These are phyloP conservation scores for Mortierella alpina DNA, from an alignment of 192 early-diverging fungal species.

Conservation along the genomic window DNA sequence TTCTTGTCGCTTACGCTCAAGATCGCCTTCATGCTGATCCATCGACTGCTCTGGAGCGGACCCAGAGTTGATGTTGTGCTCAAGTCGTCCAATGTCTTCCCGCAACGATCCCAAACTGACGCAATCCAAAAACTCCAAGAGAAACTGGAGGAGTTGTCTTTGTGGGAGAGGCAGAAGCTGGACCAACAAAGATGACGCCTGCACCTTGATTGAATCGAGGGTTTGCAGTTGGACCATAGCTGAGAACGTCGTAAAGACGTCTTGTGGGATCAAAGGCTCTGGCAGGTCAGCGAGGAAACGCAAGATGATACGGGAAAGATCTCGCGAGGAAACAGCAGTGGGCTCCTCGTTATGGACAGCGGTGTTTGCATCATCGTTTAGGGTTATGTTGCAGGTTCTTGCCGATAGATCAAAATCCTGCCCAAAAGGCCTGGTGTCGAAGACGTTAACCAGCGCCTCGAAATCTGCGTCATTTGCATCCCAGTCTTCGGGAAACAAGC, in stretches of 20 bases:
- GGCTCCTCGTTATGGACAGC: background rate
- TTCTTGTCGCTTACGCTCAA: background rate
- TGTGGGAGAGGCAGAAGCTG: slow-evolving; percentile 10
- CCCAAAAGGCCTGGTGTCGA: slow-evolving; percentile 24
- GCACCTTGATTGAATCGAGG: slow-evolving; percentile 19
- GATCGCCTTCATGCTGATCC: too few species aligned
- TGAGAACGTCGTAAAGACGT: slow-evolving; percentile 18
- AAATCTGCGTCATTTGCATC: slow-evolving; percentile 5
- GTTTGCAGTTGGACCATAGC: slow-evolving; percentile 16
- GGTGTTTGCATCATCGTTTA: background rate
- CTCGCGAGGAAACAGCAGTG: slow-evolving; percentile 1
- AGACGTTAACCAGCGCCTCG: slow-evolving; percentile 3
- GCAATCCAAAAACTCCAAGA: slow-evolving; percentile 24
- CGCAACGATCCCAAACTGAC: slow-evolving; percentile 6
- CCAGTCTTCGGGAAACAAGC: slow-evolving; percentile 8
- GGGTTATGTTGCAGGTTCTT: background rate
- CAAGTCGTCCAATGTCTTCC: background rate
- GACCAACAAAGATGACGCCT: slow-evolving; percentile 3
- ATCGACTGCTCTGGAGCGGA: background rate
- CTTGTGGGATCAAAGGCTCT: slow-evolving; percentile 12
- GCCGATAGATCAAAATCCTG: slow-evolving; percentile 9
- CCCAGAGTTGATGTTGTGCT: background rate
- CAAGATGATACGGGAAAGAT: slow-evolving; percentile 20
- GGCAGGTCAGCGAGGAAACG: slow-evolving; percentile 23
- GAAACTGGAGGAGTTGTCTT: slow-evolving; percentile 23